Percentiles rank a stretch among this genome's conserved stretches.
These are phyloP conservation scores for Ustilago bromivora DNA, from an alignment of 1,284 basidiomycete species.

Conservation along the genomic window DNA sequence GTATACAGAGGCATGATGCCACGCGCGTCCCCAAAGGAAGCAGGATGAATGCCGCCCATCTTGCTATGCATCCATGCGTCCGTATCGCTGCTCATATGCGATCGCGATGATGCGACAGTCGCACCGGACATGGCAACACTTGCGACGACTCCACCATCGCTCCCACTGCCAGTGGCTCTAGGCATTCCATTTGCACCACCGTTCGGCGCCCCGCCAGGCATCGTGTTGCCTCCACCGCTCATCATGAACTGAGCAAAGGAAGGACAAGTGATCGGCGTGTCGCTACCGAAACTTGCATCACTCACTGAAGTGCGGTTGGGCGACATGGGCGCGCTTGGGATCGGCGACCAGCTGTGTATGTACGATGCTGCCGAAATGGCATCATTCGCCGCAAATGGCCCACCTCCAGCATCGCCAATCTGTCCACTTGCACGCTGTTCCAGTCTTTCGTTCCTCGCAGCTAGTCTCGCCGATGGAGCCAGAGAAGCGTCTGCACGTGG, in stretches of 20 bases:
- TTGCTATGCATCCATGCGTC: constrained; percentile 11
- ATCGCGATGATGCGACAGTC: constrained; percentile 15
- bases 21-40: constrained; percentile 47
- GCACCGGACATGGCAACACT: constrained; percentile 3
- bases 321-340: constrained; percentile 51
- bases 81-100: neutral
- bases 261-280: constrained; percentile 33
- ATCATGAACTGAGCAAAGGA: constrained; percentile 43
- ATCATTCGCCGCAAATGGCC: constrained; percentile 5
- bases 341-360: constrained; percentile 51
- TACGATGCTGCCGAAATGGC: constrained; percentile 47
- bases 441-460: constrained; percentile 23
- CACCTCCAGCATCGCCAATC: constrained; percentile 20
- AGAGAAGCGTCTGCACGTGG: constrained; percentile 24
- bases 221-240: constrained; percentile 14
- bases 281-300: constrained; percentile 26
- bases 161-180: neutral
- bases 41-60: constrained; percentile 24
- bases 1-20: constrained; percentile 47
- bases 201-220: constrained; percentile 8
- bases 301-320: constrained; percentile 42
- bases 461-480: constrained; percentile 38
- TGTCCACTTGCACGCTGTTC: constrained; percentile 27
- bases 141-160: neutral
- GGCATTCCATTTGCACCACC: constrained; percentile 1